Base-by-base conservation (phyloP, 2,329 filamentous ascomycete genomes). In the Aureobasidium vineae region DNA sequence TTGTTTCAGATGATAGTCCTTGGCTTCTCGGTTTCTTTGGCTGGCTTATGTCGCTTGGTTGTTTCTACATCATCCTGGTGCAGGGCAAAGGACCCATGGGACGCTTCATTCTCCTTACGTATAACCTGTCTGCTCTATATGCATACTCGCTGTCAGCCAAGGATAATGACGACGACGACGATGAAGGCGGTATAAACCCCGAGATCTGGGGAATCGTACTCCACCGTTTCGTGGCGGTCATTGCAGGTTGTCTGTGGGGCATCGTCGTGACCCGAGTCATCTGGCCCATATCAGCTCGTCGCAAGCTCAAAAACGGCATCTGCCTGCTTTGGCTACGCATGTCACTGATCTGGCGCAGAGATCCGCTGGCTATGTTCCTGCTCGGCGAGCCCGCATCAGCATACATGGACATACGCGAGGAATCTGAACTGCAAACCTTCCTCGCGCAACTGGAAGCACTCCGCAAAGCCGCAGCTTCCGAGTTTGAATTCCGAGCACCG, bases 271-370 rank as follows among this genome's bases (percentile, higher is more conserved):
- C 93, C 59, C 86, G 94, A 67, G 74, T 96, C 59, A 88, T 99
- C 70, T 98, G 93, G 91, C 95, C 95, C 10, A 96, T 97, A 69
- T 95, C 92, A 38, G 95, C 92, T 1, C 86, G 95, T 50, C 84
- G 85, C 69, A 96, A 96, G 78, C 88, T 98, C 72, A 92, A 95
- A 73, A 89, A 96, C 72, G 94, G 94, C 1, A 83, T 97, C 13
- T 91, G 91, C 33, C 83, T 97, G n/a, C 81, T 99, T 15, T 98
- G 95, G 85, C 83, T 99, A 7, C 91, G 96, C 67, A 93, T 99
- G 87, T 91, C 92, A 19, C 84, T 99, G 40, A 93, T 98, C 70
- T 99, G 95, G 95, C 96, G 94, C 79, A 87, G 93, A 52, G 94
- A 96, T 10, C 95, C 95, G 0, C 81, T 99, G 28, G 89, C 90